Evolutionary conservation across 495 filamentous ascomycete species (phyloP).

Genomic region (Margaritispora aquatica): DNA sequence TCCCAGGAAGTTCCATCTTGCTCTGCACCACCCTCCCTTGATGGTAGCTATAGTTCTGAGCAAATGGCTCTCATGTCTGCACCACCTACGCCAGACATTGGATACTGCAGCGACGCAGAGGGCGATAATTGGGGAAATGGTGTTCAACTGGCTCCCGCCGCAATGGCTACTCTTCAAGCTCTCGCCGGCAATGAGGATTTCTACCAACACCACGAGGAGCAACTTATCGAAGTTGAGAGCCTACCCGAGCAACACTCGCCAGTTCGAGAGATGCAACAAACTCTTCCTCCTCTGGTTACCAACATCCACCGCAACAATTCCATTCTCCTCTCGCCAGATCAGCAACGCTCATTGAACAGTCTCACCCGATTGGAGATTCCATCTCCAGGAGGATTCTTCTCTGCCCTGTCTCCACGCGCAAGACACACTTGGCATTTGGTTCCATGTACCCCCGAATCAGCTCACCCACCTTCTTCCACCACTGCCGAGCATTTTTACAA

Average conservation of each 20-base stretch:
- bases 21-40: constrained; percentile 80
- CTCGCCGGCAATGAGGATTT: constrained; percentile 47
- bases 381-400: constrained; percentile 87
- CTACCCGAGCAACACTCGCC: constrained; percentile 4
- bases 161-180: constrained; percentile 69
- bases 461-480: constrained; percentile 60
- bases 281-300: constrained; percentile 22
- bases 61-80: constrained; percentile 73
- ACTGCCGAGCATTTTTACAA: constrained; percentile 82
- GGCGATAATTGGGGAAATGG: constrained; percentile 50
- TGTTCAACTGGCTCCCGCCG: constrained; percentile 71
- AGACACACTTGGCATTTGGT: constrained; percentile 70
- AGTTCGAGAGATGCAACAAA: constrained; percentile 26
- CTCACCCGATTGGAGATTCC: constrained; percentile 75
- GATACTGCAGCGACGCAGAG: constrained; percentile 41
- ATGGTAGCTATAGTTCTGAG: constrained; percentile 81
- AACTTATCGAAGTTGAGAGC: constrained; percentile 38
- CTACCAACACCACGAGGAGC: constrained; percentile 42
- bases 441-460: constrained; percentile 32
- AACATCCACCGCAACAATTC: constrained; percentile 27
- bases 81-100: constrained; percentile 71
- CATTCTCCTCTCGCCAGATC: constrained; percentile 32
- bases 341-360: constrained; percentile 38
- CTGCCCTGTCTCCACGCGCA: constrained; percentile 63
- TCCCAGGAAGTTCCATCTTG: constrained; percentile 57